Conservation (phyloP, 768 basidiomycete species). For the Lyophyllum semitale region DNA sequence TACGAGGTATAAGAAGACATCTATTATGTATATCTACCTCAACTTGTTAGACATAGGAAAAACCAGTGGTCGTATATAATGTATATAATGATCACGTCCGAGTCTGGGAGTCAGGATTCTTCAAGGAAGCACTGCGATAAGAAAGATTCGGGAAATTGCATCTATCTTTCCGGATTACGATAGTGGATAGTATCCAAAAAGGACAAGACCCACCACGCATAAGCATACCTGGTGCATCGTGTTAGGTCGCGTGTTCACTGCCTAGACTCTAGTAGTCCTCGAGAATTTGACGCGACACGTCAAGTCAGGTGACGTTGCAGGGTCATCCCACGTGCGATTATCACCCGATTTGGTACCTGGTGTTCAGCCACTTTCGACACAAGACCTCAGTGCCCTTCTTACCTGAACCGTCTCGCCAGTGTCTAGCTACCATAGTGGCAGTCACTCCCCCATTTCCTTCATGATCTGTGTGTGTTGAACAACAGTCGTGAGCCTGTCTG, state of each 20-base stretch:
- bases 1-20: background rate
- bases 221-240: background rate
- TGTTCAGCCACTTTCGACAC: too few relatives aligned
- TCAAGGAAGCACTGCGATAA: background rate
- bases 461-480: too few relatives aligned
- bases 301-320: background rate
- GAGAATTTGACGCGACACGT: constrained; percentile 1
- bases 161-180: background rate
- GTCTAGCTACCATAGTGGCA: too few relatives aligned
- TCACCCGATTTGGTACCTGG: too few relatives aligned
- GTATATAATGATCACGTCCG: too few relatives aligned
- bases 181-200: background rate
- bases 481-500: too few relatives aligned
- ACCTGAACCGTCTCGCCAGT: too few relatives aligned
- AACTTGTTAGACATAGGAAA: background rate
- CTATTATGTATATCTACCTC: background rate
- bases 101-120: too few relatives aligned
- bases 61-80: too few relatives aligned
- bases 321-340: background rate
- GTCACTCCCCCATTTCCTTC: too few relatives aligned
- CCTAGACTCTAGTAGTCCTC: too few relatives aligned
- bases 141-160: background rate
- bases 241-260: background rate
- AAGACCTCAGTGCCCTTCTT: background rate
- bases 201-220: background rate